Evolutionary conservation across 768 basidiomycete genomes (phyloP), one percentile per base, ranked within the genome.

Genomic region (Postia placenta): DNA sequence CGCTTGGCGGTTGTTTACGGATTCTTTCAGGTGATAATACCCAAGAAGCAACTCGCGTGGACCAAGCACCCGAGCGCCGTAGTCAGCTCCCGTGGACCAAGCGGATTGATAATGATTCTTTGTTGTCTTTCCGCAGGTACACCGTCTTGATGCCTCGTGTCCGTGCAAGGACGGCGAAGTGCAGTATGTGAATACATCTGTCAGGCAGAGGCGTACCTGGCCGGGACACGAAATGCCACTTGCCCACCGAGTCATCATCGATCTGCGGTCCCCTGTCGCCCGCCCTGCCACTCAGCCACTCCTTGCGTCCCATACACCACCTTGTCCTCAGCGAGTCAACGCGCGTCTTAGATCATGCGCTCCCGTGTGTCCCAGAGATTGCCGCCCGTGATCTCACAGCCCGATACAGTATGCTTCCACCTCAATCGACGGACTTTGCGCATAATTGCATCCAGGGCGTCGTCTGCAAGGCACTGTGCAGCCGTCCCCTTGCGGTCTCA

Each of bases 371-470:
- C 41, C 45, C 44, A 25, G 25, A 42, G 53, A 50, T 54, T 54
- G 45, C 17, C 53, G 53, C 53, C 15, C 22, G 42, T 54, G 53
- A 54, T 54, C 37, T 45, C 42, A 22, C 42, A 33, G n/a, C n/a
- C n/a, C n/a, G n/a, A 33, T 33, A 15, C 30, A 33, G 30, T 7
- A 7, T 35, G 22, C 35, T 48, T 48, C 43, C 17, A 33, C 23
- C 23, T 35, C 47, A 42, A 28, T 37, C 37, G 26, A 41, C 37
- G 23, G 36, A 38, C 47, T 41, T 45, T 46, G 43, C 43, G 47
- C 43, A 48, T 44, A 36, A 48, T 38, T 22, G 36, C 28, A 27
- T 33, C 7, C 15, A 15, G 30, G 7, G 9, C 15, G 30, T 33
- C 30, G 9, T 33, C 15, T 7, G 7, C 7, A 15, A 7, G 30